Evolutionary conservation across 2,329 filamentous ascomycete genomes (phyloP).

Genomic region (Xylariomycetidae sp.): DNA sequence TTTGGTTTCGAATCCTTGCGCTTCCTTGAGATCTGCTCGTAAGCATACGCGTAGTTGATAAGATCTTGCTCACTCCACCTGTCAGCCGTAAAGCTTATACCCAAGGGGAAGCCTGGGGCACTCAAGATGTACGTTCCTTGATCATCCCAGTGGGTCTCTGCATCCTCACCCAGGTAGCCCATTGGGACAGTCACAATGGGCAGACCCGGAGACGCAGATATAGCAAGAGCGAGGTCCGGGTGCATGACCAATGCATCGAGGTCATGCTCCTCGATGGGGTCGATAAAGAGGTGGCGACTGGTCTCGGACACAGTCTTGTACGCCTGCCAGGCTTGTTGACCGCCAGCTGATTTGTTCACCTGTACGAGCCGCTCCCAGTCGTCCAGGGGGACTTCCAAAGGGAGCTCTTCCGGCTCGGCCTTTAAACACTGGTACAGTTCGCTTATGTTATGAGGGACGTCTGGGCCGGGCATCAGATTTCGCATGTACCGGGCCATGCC

Average conservation of each 20-base stretch:
- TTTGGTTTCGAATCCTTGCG: slow-evolving; percentile 6
- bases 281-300: slow-evolving; percentile 2
- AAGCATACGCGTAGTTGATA: slow-evolving; percentile 13
- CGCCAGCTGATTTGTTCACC: slow-evolving; percentile 3
- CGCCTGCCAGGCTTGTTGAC: slow-evolving; percentile 7
- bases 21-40: slow-evolving; percentile 11
- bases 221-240: slow-evolving; percentile 4
- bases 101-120: slow-evolving; percentile 10
- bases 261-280: slow-evolving; percentile 3
- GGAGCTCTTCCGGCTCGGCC: slow-evolving; percentile 4
- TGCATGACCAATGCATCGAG: slow-evolving; percentile 7
- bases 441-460: slow-evolving; percentile 1
- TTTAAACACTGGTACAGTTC: slow-evolving; percentile 8
- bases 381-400: neutral
- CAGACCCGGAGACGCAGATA: slow-evolving; percentile 8
- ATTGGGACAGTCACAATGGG: slow-evolving; percentile 17
- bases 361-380: slow-evolving; percentile 3
- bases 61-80: slow-evolving; percentile 11
- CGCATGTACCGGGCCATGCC: slow-evolving; percentile 7
- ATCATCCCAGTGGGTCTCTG: slow-evolving; percentile 2
- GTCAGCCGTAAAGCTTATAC: slow-evolving; percentile 13
- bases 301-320: slow-evolving; percentile 2
- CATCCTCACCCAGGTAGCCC: slow-evolving; percentile 9
- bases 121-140: neutral
- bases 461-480: neutral